Percentiles rank a stretch among this genome's conserved stretches.
Evolutionary conservation across 106 monocot species (phyloP).

Genomic region (Posidonia australis): DNA sequence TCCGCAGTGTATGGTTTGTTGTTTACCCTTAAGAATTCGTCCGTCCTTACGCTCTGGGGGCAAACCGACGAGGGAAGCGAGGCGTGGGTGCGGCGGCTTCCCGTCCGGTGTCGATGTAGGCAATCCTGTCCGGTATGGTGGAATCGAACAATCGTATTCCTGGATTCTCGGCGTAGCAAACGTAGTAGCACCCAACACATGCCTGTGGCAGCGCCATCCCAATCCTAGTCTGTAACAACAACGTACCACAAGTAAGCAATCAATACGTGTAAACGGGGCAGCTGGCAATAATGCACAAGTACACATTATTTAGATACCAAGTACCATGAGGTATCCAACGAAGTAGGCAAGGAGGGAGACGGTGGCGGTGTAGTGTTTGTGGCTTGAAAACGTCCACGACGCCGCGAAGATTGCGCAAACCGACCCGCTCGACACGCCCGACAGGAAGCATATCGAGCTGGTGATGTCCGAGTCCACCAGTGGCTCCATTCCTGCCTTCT

Average conservation of each 20-base stretch:
- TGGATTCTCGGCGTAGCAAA: slow-evolving; percentile 93
- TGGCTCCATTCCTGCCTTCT: slow-evolving; percentile 59
- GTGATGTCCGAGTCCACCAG: slow-evolving; percentile 94
- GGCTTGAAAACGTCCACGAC: slow-evolving; percentile 54
- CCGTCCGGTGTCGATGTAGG: slow-evolving; percentile 27
- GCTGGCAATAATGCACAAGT: too few species aligned
- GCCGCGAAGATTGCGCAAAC: slow-evolving; percentile 68
- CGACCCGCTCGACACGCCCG: slow-evolving; percentile 74
- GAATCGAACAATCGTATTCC: slow-evolving; percentile 53
- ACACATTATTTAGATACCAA: too few species aligned
- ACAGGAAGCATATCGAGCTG: slow-evolving; percentile 80
- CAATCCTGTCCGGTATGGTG: slow-evolving; percentile 67
- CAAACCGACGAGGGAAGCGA: slow-evolving; percentile 40
- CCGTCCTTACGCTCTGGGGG: not conserved
- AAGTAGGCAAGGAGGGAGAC: slow-evolving; percentile 88
- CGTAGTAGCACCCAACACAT: slow-evolving; percentile 92
- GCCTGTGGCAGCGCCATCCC: slow-evolving; percentile 95
- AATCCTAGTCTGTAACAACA: slow-evolving; percentile 59
- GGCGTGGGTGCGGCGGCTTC: slow-evolving; percentile 46
- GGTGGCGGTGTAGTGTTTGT: slow-evolving; percentile 67
- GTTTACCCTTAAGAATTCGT: too few species aligned
- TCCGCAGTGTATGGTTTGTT: too few species aligned
- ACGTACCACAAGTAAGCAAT: too few species aligned
- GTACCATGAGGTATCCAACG: slow-evolving; percentile 90
- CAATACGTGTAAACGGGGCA: too few species aligned